These are phyloP conservation scores for Zelopaecilomyces penicillatus DNA, from an alignment of 2,329 filamentous ascomycete genomes.

Conservation along the genomic window DNA sequence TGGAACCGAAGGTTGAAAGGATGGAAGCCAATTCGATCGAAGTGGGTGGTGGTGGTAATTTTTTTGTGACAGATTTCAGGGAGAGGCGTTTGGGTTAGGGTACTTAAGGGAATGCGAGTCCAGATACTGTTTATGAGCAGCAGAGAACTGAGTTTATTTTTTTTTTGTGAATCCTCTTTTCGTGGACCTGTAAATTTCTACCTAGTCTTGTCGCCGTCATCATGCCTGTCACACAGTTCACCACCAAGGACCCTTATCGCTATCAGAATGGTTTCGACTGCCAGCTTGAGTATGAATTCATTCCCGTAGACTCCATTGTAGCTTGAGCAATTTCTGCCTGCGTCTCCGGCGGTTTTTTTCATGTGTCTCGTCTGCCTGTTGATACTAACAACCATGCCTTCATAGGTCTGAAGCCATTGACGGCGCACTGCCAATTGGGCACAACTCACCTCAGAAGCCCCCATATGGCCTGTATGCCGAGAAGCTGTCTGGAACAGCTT, in stretches of 20 bases:
- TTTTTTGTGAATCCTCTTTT: too few species aligned
- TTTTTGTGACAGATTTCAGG: too few species aligned
- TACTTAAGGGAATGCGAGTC: too few species aligned
- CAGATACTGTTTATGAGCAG: too few species aligned
- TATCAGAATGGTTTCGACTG: slow-evolving; percentile 74
- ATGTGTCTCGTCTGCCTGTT: background rate
- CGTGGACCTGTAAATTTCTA: too few species aligned
- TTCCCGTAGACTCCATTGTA: background rate
- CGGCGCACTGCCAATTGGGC: slow-evolving; percentile 63
- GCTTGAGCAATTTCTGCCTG: too few species aligned
- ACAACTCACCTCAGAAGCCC: slow-evolving; percentile 77
- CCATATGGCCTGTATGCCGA: slow-evolving; percentile 75
- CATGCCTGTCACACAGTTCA: slow-evolving; percentile 45
- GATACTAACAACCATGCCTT: slow-evolving; percentile 5
- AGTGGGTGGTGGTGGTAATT: too few species aligned
- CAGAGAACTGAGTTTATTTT: too few species aligned
- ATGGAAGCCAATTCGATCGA: too few species aligned
- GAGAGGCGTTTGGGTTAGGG: too few species aligned
- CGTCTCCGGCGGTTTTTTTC: too few species aligned
- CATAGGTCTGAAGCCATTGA: slow-evolving; percentile 65
- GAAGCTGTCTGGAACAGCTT: slow-evolving; percentile 64
- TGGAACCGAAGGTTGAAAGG: too few species aligned
- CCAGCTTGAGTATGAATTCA: slow-evolving; percentile 57
- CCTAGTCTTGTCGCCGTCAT: slow-evolving; percentile 10
- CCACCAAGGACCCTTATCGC: slow-evolving; percentile 50